Evolutionary conservation across 345 rosid species (phyloP), one percentile per base, ranked within the genome.

Genomic region (Populus euphratica): DNA sequence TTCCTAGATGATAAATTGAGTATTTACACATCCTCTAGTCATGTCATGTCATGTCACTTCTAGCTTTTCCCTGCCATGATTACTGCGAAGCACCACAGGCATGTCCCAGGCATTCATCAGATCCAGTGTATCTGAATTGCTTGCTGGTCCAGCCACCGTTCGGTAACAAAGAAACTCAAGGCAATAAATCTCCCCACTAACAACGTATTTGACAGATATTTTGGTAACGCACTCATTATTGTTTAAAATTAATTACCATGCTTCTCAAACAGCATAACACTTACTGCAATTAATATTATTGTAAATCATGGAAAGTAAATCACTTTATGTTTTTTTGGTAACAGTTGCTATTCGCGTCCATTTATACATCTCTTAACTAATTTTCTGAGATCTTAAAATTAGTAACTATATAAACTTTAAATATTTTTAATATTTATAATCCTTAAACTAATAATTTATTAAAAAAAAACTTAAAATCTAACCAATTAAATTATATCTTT

Each of bases 301-400:
- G 44, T 10, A 41, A 2, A 4, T 33, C 5, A 33, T 33, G 36
- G 35, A 4, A 33, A 33, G 35, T 4, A 33, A 33, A 33, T 33
- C 36, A 4, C 5, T 33, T 33, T 33, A 33, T 33, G 0, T 33
- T 33, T 33, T 33, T 31, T 33, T 33, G 4, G 0, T 4, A 33
- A 33, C 5, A 0, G 5, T 33, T 0, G 5, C 0, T 33, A 33
- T 33, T 0, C 0, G 4, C 0, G 0, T 33, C 5, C 4, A 33
- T 33, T 0, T 33, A 33, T 3, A 0, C 0, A 4, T 33, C 0
- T 0, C 0, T 33, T 0, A 0, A 33, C 0, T 3, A 33, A 33
- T 33, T 33, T 0, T 33, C 0, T 2, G 0, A 2, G 4, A 3
- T 0, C 0, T 3, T 33, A 0, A 33, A 33, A 4, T 33, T 33